A percentile compares a stretch with the other conserved stretches of the same genome.
Evolutionary conservation across 108 stramenopile genomes (phyloP).

Genomic region (Cyclotella baltica): DNA sequence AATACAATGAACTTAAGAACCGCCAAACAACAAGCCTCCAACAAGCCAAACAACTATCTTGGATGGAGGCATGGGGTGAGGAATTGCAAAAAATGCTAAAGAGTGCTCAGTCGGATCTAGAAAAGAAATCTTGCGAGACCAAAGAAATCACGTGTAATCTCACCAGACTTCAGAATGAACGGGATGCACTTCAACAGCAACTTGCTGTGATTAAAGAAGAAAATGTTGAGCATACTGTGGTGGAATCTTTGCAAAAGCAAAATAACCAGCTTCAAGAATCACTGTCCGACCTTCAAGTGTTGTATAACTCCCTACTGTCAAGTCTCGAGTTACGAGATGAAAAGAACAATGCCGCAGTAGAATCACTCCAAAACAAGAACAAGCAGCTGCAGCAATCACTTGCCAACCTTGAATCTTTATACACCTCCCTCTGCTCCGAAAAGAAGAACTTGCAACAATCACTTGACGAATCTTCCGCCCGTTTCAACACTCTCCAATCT

Average conservation of each 20-base stretch:
- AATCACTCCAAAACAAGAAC: not conserved
- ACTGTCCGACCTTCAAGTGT: too few species aligned
- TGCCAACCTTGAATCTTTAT: not conserved
- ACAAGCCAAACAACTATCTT: not conserved
- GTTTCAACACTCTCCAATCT: slow-evolving; percentile 1
- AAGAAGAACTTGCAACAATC: slow-evolving; percentile 1
- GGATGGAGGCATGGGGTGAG: not conserved
- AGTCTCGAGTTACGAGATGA: not conserved
- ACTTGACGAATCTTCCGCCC: not conserved
- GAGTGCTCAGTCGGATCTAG: not conserved
- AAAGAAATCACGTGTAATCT: not conserved
- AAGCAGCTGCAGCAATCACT: slow-evolving; percentile 7
- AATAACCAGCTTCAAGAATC: too few species aligned
- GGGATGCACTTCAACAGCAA: slow-evolving; percentile 1
- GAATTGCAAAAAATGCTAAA: slow-evolving; percentile 1
- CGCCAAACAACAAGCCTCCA: not conserved
- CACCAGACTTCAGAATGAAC: not conserved
- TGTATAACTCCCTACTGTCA: too few species aligned
- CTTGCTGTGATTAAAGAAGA: not conserved
- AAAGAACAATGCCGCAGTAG: not conserved
- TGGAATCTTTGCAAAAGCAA: too few species aligned
- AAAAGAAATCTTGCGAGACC: not conserved
- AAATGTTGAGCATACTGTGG: not conserved
- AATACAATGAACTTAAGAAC: not conserved
- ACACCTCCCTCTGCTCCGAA: not conserved